Conservation (phyloP, 257 asterid genomes). For the Voacanga thouarsii region DNA sequence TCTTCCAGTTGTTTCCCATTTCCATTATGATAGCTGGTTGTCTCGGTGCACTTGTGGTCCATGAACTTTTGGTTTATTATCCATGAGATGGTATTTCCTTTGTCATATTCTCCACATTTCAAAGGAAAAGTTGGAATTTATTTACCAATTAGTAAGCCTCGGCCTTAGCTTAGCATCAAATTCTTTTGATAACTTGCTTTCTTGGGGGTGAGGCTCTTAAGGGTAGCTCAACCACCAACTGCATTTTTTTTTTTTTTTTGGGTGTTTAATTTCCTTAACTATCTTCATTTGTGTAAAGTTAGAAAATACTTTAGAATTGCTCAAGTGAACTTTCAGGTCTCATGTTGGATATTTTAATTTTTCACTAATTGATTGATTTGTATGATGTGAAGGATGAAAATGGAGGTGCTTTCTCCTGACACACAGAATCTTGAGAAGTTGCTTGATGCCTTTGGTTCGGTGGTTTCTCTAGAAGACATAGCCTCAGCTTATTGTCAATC, state of each 20-base stretch:
- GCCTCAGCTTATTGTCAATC: conserved; percentile 69
- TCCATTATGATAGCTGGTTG: neutral
- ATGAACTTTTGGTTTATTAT: neutral
- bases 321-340: conserved; percentile 5
- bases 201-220: too few relatives aligned
- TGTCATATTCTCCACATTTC: neutral
- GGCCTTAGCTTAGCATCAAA: too few relatives aligned
- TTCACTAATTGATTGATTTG: conserved; percentile 8
- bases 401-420: conserved; percentile 48
- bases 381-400: conserved; percentile 45
- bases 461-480: conserved; percentile 64
- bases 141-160: too few relatives aligned
- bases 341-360: neutral
- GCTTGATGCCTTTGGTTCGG: conserved; percentile 65
- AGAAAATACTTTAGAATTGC: neutral
- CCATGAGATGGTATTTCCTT: neutral
- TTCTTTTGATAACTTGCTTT: too few relatives aligned
- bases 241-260: neutral
- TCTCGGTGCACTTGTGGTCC: neutral
- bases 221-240: too few relatives aligned
- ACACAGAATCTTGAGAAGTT: conserved; percentile 46
- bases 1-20: neutral
- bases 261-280: neutral
- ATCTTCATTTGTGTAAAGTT: neutral
- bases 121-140: too few relatives aligned